Evolutionary conservation across 352 stramenopile species (phyloP).

Genomic region (Globisporangium parvum): DNA sequence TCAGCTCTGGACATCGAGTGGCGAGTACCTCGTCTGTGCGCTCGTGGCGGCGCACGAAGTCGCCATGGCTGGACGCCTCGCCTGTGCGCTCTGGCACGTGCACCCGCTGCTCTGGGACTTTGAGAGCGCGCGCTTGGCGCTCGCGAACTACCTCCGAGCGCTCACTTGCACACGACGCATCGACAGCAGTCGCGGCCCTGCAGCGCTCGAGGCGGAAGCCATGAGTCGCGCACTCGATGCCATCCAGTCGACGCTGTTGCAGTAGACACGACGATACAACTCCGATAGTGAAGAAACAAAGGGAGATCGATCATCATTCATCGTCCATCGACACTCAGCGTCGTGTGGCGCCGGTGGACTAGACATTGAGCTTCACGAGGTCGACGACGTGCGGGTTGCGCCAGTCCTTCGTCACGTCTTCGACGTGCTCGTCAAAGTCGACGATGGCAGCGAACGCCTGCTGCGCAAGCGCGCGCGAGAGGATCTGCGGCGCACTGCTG

Average conservation of each 20-base stretch:
- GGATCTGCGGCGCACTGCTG: conserved; percentile 27
- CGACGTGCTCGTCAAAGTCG: conserved; percentile 78
- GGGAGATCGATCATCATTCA: too few relatives aligned
- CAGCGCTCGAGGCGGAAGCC: neutral
- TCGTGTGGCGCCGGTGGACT: neutral
- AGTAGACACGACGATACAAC: neutral
- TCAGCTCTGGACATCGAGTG: conserved; percentile 49
- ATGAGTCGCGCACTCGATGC: neutral
- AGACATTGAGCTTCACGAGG: conserved; percentile 75
- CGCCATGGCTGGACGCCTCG: conserved; percentile 41
- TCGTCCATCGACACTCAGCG: too few relatives aligned
- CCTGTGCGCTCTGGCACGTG: conserved; percentile 43
- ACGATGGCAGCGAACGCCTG: conserved; percentile 40
- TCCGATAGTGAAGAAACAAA: neutral
- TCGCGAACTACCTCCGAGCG: conserved; percentile 44
- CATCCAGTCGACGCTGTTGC: neutral
- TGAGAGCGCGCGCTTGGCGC: conserved; percentile 51
- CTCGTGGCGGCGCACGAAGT: conserved; percentile 44
- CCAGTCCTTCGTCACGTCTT: conserved; percentile 69
- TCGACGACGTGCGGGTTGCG: conserved; percentile 60
- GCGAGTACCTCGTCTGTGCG: conserved; percentile 58
- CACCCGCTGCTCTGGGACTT: conserved; percentile 67
- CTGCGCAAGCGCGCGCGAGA: conserved; percentile 47
- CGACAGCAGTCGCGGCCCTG: neutral
- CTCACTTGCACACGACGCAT: conserved; percentile 9